Evolutionary conservation across 164 flowering plant species (phyloP).

Genomic region (Dillenia turbinata): DNA sequence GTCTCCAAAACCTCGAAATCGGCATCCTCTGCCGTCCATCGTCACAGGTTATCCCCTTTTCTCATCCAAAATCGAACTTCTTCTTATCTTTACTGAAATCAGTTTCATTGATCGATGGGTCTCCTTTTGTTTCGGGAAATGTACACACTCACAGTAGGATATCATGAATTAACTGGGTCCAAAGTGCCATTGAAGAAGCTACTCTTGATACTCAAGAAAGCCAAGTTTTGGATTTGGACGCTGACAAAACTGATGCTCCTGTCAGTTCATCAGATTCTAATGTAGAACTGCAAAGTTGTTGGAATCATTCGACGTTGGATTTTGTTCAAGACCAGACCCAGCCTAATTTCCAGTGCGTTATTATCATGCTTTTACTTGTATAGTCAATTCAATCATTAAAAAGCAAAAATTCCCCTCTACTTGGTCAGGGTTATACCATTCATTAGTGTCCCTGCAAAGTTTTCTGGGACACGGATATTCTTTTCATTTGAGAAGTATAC

Average conservation of each 20-base stretch:
- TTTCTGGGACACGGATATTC: no score
- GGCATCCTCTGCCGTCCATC: slow-evolving; percentile 80
- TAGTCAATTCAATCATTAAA: no score
- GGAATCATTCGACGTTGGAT: slow-evolving; percentile 78
- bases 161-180: slow-evolving; percentile 82
- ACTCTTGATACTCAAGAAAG: slow-evolving; percentile 64
- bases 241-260: slow-evolving; percentile 9
- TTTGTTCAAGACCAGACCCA: slow-evolving; percentile 90
- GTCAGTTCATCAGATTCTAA: slow-evolving; percentile 14
- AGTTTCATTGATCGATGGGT: not conserved
- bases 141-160: slow-evolving; percentile 83
- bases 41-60: slow-evolving; percentile 41
- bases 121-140: slow-evolving; percentile 41
- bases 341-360: slow-evolving; percentile 73
- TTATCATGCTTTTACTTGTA: no score
- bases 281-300: slow-evolving; percentile 63
- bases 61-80: not conserved
- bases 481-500: no score
- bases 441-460: no score
- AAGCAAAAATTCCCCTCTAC: no score
- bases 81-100: not conserved
- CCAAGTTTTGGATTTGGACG: slow-evolving; percentile 19
- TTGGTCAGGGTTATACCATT: no score
- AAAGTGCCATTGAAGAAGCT: slow-evolving; percentile 82
- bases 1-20: slow-evolving; percentile 65